phyloP scores from a whole-genome alignment of 1,284 basidiomycete genomes.

The Fomitopsis pinicola region DNA sequence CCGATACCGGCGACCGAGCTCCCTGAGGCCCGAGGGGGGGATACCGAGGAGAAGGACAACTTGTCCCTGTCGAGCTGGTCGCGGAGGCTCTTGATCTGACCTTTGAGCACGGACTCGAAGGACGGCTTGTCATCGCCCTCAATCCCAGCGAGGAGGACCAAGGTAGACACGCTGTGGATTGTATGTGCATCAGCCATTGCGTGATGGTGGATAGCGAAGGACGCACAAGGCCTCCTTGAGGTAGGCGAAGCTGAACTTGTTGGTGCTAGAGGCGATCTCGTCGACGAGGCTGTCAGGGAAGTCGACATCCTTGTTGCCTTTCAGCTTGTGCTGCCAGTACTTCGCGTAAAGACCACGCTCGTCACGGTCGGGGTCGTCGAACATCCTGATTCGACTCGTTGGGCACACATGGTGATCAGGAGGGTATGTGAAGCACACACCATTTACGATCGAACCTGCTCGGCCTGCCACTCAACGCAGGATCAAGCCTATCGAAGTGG shows the following conservation, averaged over 20 bases:
- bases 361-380: constrained; percentile 59
- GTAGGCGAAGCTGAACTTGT: constrained; percentile 76
- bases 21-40: neutral
- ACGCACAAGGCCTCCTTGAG: constrained; percentile 82
- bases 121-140: constrained; percentile 42
- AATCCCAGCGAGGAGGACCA: constrained; percentile 50
- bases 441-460: constrained; percentile 85
- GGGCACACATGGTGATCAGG: neutral
- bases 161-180: constrained; percentile 51
- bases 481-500: constrained; percentile 75
- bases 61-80: constrained; percentile 49
- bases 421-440: constrained; percentile 36
- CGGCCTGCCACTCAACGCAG: constrained; percentile 69
- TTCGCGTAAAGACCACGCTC: constrained; percentile 63
- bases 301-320: constrained; percentile 50
- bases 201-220: neutral
- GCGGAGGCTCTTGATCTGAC: constrained; percentile 55
- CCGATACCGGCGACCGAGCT: neutral
- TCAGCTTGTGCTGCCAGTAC: constrained; percentile 78
- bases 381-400: constrained; percentile 36
- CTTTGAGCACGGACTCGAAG: constrained; percentile 48
- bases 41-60: neutral
- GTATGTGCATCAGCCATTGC: neutral
- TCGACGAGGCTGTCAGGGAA: constrained; percentile 64
- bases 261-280: constrained; percentile 55